Evolutionary conservation across 2,329 filamentous ascomycete genomes (phyloP).

Genomic region (Thelonectria rubi): DNA sequence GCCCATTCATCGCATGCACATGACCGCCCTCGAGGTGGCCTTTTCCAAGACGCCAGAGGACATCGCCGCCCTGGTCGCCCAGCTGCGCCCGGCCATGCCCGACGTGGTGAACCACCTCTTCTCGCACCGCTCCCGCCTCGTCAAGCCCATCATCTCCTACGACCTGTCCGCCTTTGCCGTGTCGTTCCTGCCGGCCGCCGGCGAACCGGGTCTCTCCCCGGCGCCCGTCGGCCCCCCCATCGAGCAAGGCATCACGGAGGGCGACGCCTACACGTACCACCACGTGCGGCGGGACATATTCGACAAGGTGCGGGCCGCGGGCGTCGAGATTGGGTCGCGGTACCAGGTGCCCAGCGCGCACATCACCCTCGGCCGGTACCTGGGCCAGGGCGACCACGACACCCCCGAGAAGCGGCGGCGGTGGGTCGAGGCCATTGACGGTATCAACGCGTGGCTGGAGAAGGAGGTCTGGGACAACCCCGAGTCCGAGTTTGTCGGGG

Average conservation of each 20-base stretch:
- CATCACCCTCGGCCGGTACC: constrained; percentile 85
- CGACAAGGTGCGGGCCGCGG: constrained; percentile 65
- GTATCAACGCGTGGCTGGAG: constrained; percentile 79
- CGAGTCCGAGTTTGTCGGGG: constrained; percentile 60
- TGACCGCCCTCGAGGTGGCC: constrained; percentile 86
- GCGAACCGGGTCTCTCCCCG: constrained; percentile 59
- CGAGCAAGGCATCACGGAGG: constrained; percentile 51
- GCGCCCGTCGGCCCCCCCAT: constrained; percentile 50
- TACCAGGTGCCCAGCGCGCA: constrained; percentile 93
- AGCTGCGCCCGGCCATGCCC: constrained; percentile 65
- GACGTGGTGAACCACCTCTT: constrained; percentile 73
- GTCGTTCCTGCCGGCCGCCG: constrained; percentile 83
- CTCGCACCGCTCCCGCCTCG: constrained; percentile 74
- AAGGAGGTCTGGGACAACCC: constrained; percentile 72
- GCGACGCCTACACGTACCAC: constrained; percentile 85
- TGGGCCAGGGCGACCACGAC: constrained; percentile 71
- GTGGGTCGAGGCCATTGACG: constrained; percentile 77
- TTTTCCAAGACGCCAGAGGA: constrained; percentile 78
- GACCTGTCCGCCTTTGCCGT: constrained; percentile 87
- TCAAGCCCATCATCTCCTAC: constrained; percentile 84
- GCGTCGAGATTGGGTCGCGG: constrained; percentile 76
- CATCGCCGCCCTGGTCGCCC: constrained; percentile 69
- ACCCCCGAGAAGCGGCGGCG: constrained; percentile 64
- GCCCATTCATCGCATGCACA: constrained; percentile 80
- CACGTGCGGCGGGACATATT: constrained; percentile 86